A percentile compares a stretch with the other conserved stretches of the same genome.
These are phyloP conservation scores for Colletotrichum brevisporum DNA, from an alignment of 2,329 filamentous ascomycete genomes.

Conservation along the genomic window DNA sequence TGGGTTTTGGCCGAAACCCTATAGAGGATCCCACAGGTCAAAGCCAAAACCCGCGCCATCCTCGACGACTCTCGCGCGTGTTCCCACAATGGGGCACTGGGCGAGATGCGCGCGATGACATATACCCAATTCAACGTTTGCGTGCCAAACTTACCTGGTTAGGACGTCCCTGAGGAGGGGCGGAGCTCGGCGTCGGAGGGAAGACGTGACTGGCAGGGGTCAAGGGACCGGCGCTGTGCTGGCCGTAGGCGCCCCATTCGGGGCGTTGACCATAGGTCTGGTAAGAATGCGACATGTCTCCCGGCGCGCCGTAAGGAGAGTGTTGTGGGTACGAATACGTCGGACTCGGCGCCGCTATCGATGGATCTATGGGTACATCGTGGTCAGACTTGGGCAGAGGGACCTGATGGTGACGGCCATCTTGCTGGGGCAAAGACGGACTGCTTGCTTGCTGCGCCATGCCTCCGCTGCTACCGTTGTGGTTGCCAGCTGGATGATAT, in stretches of 20 bases:
- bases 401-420: slow-evolving; percentile 84
- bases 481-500: slow-evolving; percentile 83
- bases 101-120: not conserved
- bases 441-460: slow-evolving; percentile 98
- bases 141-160: slow-evolving; percentile 68
- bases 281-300: slow-evolving; percentile 89
- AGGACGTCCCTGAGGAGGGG: slow-evolving; percentile 67
- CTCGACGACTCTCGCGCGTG: not conserved
- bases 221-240: slow-evolving; percentile 64
- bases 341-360: slow-evolving; percentile 92
- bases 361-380: slow-evolving; percentile 99
- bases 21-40: not conserved
- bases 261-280: slow-evolving; percentile 77
- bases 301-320: slow-evolving; percentile 86
- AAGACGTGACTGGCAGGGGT: slow-evolving; percentile 69
- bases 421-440: slow-evolving; percentile 92
- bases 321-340: slow-evolving; percentile 88
- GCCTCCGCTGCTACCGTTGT: slow-evolving; percentile 83
- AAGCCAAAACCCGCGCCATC: not conserved
- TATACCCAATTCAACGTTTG: not conserved
- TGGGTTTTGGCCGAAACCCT: not conserved
- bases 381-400: slow-evolving; percentile 91
- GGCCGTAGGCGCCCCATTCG: slow-evolving; percentile 80
- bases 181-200: slow-evolving; percentile 68
- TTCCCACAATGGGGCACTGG: not conserved